Evolutionary conservation across 495 filamentous ascomycete species (phyloP).

Genomic region (Annulohypoxylon moriforme): DNA sequence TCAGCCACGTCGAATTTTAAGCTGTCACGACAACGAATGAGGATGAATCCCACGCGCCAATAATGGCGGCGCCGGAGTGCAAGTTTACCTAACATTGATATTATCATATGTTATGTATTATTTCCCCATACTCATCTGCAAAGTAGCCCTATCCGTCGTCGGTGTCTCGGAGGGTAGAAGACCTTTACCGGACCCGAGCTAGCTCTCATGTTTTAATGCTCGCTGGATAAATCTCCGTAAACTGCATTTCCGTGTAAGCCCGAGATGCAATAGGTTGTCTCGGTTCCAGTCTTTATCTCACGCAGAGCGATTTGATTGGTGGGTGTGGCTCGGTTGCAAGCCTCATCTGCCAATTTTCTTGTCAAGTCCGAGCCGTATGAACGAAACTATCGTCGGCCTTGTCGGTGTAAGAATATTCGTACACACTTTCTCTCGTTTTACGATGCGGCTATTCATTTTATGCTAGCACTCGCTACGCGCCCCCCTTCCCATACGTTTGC

Average conservation of each 20-base stretch:
- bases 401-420: slow-evolving; percentile 15
- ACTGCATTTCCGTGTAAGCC: slow-evolving; percentile 40
- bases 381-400: slow-evolving; percentile 25
- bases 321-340: slow-evolving; percentile 30
- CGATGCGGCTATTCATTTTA: not conserved
- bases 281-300: slow-evolving; percentile 26
- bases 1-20: slow-evolving; percentile 21
- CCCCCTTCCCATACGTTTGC: not conserved
- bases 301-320: slow-evolving; percentile 30
- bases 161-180: slow-evolving; percentile 33
- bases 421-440: slow-evolving; percentile 8
- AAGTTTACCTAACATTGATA: slow-evolving; percentile 27
- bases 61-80: slow-evolving; percentile 9
- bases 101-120: slow-evolving; percentile 21
- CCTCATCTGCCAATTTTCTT: slow-evolving; percentile 29
- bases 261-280: slow-evolving; percentile 37
- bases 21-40: slow-evolving; percentile 18
- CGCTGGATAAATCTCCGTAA: slow-evolving; percentile 27
- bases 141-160: slow-evolving; percentile 26
- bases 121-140: slow-evolving; percentile 16
- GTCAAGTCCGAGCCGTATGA: slow-evolving; percentile 29
- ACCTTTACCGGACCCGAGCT: slow-evolving; percentile 29
- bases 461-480: not conserved
- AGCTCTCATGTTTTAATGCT: slow-evolving; percentile 20
- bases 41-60: not conserved